Evolutionary conservation across 192 early-diverging fungal species (phyloP), one percentile per base, ranked within the genome.

Genomic region (Rhizophagus prolifer): DNA sequence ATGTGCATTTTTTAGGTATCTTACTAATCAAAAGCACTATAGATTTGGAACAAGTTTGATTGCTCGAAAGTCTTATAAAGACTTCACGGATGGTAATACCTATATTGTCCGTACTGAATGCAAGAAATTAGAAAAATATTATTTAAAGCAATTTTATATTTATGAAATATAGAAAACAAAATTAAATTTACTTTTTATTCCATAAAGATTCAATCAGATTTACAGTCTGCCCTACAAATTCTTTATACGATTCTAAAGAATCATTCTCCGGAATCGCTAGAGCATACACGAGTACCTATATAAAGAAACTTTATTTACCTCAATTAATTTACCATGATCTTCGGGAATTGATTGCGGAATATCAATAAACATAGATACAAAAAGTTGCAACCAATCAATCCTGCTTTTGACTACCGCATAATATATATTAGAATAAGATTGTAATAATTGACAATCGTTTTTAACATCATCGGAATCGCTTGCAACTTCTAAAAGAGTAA

Each of bases 321-420:
- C 30, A 60, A 73, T 34, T 58, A 73, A 54, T 12, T 21, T 61
- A 36, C 14, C 59, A 8, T 26, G 58, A 60, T 73, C 71, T 38
- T 44, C 23, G 30, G 71, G 71, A 36, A 61, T 59, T 36, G 71
- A 31, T n/a, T 58, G 25, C 9, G 71, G 71, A 34, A 73, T n/a
- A 23, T 36, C 47, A 23, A 2, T 50, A 38, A 59, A 73, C 71
- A 73, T 73, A 23, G 9, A 21, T 58, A 73, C 12, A 31, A 73
- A 60, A n/a, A 73, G 25, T 10, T 21, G 16, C 31, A 34, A 16
- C 58, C 54, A 73, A 25, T 73, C 71, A 36, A 30, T 9, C 25
- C 71, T 59, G 4, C 47, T n/a, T 60, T 73, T 73, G 14, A 31
- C n/a, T 21, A 36, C 16, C 28, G 1, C 47, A 23, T 41, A 1